Base-by-base conservation (phyloP, 352 stramenopile species). In the Peronospora destructor region DNA sequence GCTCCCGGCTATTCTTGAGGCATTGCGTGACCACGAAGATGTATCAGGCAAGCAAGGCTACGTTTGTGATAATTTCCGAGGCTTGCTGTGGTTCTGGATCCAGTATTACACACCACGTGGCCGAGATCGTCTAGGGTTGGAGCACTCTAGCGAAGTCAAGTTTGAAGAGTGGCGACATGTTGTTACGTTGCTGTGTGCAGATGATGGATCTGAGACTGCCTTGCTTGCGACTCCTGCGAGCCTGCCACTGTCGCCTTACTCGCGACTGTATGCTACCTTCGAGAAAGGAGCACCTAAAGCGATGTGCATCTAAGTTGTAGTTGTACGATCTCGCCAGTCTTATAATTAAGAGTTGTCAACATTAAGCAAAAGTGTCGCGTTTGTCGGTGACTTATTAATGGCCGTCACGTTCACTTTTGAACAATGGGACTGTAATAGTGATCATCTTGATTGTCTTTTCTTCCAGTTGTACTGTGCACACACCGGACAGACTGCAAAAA, bases 51-150 rank as follows among this genome's bases (percentile, higher is more conserved):
- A 87, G 46, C 58, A 68, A 30, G 74, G 73, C 12, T 88, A 89
- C 57, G 69, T 90, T 34, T 86, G 76, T 52, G 51, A 65, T 40
- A 97, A 97, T 60, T 98, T 98, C 58, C 85, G 93, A 11, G 71
- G 86, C 3, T 71, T 98, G 26, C 56, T 97, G 9, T 98, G 91
- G 88, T 98, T 97, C 51, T 98, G 91, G 91, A 83, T 92, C 26
- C 84, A 98, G 64, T 98, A 98, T 61, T 98, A 98, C 61, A 88
- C 87, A 3, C 91, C 94, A 7, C 74, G 91, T 39, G 92, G 92
- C 7, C 76, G 93, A 30, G 95, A 98, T 62, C 72, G 94, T 13
- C 73, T 97, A 32, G 93, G 81, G 19, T 72, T 98, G 5, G 94
- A 98, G 60, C 95, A 97, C 61, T 97, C 90, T 7, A 97, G 87